These are phyloP conservation scores for Pichia manshurica DNA, from an alignment of 805 yeast species.

Conservation along the genomic window DNA sequence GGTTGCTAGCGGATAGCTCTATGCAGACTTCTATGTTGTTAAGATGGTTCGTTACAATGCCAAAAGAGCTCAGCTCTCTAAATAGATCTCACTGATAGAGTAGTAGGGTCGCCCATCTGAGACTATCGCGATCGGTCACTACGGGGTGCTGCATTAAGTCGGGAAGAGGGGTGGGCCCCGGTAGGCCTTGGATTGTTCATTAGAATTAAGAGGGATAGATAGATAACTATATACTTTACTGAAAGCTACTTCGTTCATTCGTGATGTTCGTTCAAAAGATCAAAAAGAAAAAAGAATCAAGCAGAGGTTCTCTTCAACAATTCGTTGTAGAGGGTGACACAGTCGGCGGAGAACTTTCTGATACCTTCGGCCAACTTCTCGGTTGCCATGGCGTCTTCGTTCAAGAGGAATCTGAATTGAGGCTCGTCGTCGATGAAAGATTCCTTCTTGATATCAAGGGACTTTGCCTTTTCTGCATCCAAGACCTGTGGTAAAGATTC, in stretches of 20 bases:
- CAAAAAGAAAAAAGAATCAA: conserved; percentile 3
- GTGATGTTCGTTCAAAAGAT: no score
- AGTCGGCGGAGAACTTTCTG: conserved; percentile 93
- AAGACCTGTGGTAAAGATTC: conserved; percentile 78
- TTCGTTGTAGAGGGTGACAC: conserved; percentile 66
- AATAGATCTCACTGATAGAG: no score
- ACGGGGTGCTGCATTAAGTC: no score
- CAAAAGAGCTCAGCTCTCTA: no score
- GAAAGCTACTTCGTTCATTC: no score
- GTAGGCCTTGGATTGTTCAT: no score
- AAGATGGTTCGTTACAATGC: no score
- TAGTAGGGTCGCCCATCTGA: no score
- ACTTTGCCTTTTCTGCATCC: conserved; percentile 58
- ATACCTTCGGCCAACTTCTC: conserved; percentile 98
- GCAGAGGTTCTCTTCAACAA: conserved; percentile 45
- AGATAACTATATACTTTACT: no score
- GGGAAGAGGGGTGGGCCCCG: no score
- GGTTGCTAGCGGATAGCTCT: background rate
- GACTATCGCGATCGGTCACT: background rate
- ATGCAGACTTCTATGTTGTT: no score
- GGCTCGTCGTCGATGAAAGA: conserved; percentile 82
- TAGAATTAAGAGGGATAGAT: no score
- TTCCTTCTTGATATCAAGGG: conserved; percentile 60
- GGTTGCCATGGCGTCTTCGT: conserved; percentile 98
- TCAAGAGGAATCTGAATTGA: conserved; percentile 80